Base-by-base conservation (phyloP, 805 yeast genomes). In the Lipomyces starkeyi region DNA sequence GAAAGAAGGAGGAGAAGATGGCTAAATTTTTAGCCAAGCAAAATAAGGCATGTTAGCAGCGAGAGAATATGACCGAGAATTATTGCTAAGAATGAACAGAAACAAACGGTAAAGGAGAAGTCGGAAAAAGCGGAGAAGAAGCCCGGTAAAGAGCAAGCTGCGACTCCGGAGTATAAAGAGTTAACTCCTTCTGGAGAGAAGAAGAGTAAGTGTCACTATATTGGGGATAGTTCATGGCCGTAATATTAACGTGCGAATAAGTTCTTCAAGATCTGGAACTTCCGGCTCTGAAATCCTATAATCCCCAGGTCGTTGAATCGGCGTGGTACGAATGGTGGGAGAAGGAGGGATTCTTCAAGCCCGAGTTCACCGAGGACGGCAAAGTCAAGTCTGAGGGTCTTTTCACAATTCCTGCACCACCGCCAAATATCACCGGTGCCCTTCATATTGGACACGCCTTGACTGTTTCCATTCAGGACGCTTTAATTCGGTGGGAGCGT, bases 281-380 rank as follows among this genome's bases (percentile, higher is more conserved):
- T 78, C 93, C 97, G 27, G 88, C 98, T 25, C 87, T 95, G 78
- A 93, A 95, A 80, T 94, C 98, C 9, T 95, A 95, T 80, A 91
- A 87, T 76, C 99, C 99, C 43, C 86, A 87, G 74, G 90, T 89
- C 74, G 98, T 95, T 59, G 99, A 95, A 81, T 89, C 96, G 65
- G 91, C 97, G 14, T 95, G 99, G 99, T 94, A 94, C 81, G 87
- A 86, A 22, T 95, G 99, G 98, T 95, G 99, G 99, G 89, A 86
- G 69, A 84, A 90, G 75, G 85, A 91, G 79, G 96, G 95, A 22
- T 88, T 87, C 76, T 95, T 95, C 76, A 89, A 90, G 80, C 99
- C 99, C 22, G 91, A 91, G 78, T 88, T 90, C 73, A 84, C 88
- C 58, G 84, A 81, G 66, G 88, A 88, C 76, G 98, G 98, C 58